These are phyloP conservation scores for Suillus americanus DNA, from an alignment of 768 basidiomycete species.

Conservation along the genomic window DNA sequence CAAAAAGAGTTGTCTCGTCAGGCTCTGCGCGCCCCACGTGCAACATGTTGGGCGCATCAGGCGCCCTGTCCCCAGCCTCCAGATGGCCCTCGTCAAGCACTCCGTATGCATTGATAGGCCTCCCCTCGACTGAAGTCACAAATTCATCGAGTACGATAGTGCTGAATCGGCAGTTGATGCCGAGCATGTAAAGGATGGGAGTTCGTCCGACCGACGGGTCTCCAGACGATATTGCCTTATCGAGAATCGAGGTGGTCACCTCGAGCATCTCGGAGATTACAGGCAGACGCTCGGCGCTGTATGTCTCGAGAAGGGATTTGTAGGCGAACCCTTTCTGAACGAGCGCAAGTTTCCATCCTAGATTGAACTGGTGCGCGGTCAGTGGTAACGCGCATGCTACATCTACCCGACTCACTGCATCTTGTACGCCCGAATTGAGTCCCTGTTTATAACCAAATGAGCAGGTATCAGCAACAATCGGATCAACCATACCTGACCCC, in stretches of 20 bases:
- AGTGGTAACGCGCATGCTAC: not conserved
- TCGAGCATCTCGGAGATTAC: conserved; percentile 29
- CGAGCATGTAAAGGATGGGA: conserved; percentile 31
- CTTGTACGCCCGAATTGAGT: conserved; percentile 39
- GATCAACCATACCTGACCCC: not conserved
- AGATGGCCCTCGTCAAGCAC: conserved; percentile 14
- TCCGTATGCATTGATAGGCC: conserved; percentile 6
- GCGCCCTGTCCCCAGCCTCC: conserved; percentile 12
- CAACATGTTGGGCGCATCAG: conserved; percentile 19
- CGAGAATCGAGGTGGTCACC: conserved; percentile 14
- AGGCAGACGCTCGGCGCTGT: conserved; percentile 28
- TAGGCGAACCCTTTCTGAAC: conserved; percentile 22
- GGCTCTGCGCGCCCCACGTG: conserved; percentile 6
- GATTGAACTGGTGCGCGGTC: conserved; percentile 15
- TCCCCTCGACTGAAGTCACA: not conserved
- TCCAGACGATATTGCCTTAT: not conserved
- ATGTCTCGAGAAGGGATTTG: conserved; percentile 23
- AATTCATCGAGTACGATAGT: conserved; percentile 13
- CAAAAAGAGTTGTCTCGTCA: conserved; percentile 23
- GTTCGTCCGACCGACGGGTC: conserved; percentile 15
- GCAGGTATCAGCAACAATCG: too few species aligned
- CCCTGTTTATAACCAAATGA: conserved; percentile 25
- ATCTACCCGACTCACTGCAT: conserved; percentile 29
- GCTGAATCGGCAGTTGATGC: conserved; percentile 16
- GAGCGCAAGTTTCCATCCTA: conserved; percentile 28